These are phyloP conservation scores for Sonneratia alba DNA, from an alignment of 345 rosid species.

Conservation along the genomic window DNA sequence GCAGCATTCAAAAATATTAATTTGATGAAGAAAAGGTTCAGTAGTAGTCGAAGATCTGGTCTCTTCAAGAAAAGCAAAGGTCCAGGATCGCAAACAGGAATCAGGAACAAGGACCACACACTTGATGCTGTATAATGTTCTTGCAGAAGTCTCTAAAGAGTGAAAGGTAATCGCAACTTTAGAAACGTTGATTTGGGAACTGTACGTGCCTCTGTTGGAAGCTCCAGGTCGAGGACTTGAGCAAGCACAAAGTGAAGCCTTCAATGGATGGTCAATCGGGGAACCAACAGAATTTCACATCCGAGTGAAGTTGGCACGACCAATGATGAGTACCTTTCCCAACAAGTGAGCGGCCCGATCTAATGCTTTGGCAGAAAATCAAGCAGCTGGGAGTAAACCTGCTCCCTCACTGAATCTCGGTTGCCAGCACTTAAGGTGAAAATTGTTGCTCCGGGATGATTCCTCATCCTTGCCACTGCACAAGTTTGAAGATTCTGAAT, in stretches of 20 bases:
- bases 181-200: neutral
- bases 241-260: too few species aligned
- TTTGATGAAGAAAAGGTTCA: too few species aligned
- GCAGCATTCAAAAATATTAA: too few species aligned
- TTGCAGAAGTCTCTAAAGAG: too few species aligned
- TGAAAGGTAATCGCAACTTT: too few species aligned
- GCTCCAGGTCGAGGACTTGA: neutral
- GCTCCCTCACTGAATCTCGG: slow-evolving; percentile 41
- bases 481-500: neutral
- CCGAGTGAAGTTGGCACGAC: neutral
- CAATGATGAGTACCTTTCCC: neutral
- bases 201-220: neutral
- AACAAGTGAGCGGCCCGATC: neutral
- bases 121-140: too few species aligned
- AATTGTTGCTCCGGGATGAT: slow-evolving; percentile 45
- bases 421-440: slow-evolving; percentile 35
- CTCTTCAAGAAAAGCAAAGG: too few species aligned
- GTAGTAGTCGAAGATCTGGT: too few species aligned
- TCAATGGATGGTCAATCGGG: too few species aligned
- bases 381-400: slow-evolving; percentile 28
- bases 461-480: slow-evolving; percentile 57
- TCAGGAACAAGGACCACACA: too few species aligned
- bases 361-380: slow-evolving; percentile 19
- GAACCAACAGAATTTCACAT: neutral
- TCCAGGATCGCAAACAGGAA: too few species aligned